Evolutionary conservation across 73 alveolate genomes (phyloP).

Genomic region (Tetrahymena thermophila): DNA sequence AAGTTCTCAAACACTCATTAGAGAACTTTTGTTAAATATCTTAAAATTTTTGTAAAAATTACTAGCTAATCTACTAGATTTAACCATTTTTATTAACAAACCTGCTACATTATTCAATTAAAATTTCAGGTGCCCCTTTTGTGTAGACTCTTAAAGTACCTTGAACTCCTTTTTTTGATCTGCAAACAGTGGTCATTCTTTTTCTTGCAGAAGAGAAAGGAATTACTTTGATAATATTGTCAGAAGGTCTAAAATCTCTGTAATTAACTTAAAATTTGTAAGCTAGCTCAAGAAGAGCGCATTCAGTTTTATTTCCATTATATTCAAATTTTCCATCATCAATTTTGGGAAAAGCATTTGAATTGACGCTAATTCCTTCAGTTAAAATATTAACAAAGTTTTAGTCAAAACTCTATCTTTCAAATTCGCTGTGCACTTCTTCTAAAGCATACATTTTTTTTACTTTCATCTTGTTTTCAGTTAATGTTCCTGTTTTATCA

Average conservation of each 20-base stretch:
- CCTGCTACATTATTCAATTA: slow-evolving; percentile 52
- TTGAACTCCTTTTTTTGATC: neutral
- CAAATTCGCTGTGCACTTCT: slow-evolving; percentile 36
- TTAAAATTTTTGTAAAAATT: slow-evolving; percentile 38
- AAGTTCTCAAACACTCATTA: slow-evolving; percentile 67
- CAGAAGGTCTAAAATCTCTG: slow-evolving; percentile 3
- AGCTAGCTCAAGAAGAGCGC: slow-evolving; percentile 51
- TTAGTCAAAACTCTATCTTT: neutral
- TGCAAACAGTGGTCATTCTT: slow-evolving; percentile 74
- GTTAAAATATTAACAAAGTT: neutral
- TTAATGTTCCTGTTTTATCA: slow-evolving; percentile 94
- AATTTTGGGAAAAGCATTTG: slow-evolving; percentile 38
- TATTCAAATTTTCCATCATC: slow-evolving; percentile 46
- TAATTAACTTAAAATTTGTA: slow-evolving; percentile 23
- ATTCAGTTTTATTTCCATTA: slow-evolving; percentile 65
- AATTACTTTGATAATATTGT: slow-evolving; percentile 17
- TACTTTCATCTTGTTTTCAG: slow-evolving; percentile 89
- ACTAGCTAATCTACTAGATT: slow-evolving; percentile 13
- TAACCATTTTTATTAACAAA: slow-evolving; percentile 60
- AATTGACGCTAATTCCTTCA: slow-evolving; percentile 3
- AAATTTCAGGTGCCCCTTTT: slow-evolving; percentile 90
- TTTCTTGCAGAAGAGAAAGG: slow-evolving; percentile 88
- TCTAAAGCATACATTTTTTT: slow-evolving; percentile 68
- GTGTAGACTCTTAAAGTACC: slow-evolving; percentile 28
- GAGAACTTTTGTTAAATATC: slow-evolving; percentile 54